Evolutionary conservation across 306 rosid species (phyloP), one percentile per base, ranked within the genome.

Genomic region (Pyrus betulifolia): DNA sequence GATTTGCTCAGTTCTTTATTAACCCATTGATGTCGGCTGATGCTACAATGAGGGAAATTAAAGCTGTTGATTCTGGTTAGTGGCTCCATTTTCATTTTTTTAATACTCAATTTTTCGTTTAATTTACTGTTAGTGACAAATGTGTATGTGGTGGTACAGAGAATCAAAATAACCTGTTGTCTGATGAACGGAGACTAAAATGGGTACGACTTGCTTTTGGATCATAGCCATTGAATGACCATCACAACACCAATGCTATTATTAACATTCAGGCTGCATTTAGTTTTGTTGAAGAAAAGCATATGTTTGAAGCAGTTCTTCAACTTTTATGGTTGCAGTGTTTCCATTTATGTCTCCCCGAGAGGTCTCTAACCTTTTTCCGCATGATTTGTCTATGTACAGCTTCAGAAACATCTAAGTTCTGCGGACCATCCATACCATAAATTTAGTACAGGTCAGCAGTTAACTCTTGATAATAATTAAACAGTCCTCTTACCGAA

Each of bases 41-140:
- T 83, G 97, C 99, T 78, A 95, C 99, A 77, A 92, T 15, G 70
- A 90, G 99, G 89, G 97, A 95, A 80, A 95, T 95, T 62, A 95
- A 92, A 89, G 97, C 99, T 71, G 97, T 95, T 83, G 97, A 95
- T 89, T 92, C 99, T 85, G 99, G 99, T 92, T 72, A 74, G 87
- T 52, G 14, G 23, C 74, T 80, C 28, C 67, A 65, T 57, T 25
- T 67, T 72, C 40, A 28, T 15, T 15, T 74, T n/a, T 67, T 74
- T 42, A 40, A 42, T 27, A 19, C 40, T 59, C 30, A 42, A 65
- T 71, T n/a, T 27, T 76, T 68, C 17, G 14, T 33, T 33, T 33
- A 33, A 33, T 33, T 1, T 33, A 19, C 45, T 42, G 13, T 44
- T 71, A 12, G 58, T 59, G 12, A 27, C 23, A 63, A 11, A 22